A percentile compares a stretch with the other conserved stretches of the same genome.
Evolutionary conservation across 202 grass and related monocot genomes (phyloP).

Genomic region (Panicum virgatum): DNA sequence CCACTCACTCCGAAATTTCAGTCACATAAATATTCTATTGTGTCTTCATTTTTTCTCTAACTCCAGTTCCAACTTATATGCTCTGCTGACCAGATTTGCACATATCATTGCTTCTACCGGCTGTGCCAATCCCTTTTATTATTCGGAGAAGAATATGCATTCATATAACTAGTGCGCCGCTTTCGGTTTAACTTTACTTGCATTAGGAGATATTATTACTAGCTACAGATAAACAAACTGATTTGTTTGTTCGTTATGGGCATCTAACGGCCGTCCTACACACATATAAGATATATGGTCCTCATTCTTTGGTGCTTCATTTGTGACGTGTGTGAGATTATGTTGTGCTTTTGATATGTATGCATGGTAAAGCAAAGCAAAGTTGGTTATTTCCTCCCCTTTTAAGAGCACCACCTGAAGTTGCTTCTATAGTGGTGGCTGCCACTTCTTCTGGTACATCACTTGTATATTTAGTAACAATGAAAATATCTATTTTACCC

Average conservation of each 20-base stretch:
- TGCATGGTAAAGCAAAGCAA: not conserved
- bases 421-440: slow-evolving; percentile 1
- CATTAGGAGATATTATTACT: not conserved
- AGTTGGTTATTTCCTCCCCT: not conserved
- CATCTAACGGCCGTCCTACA: slow-evolving; percentile 22
- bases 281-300: not conserved
- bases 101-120: not conserved
- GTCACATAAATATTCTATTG: not conserved
- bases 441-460: not conserved
- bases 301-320: not conserved
- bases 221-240: not conserved
- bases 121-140: not conserved
- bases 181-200: slow-evolving; percentile 24
- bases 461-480: not conserved
- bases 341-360: not conserved
- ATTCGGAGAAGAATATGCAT: not conserved
- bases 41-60: not conserved
- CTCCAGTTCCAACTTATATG: not conserved
- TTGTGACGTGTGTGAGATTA: not conserved
- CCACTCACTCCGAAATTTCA: not conserved
- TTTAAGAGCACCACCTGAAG: not conserved
- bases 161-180: not conserved
- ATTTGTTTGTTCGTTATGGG: slow-evolving; percentile 15
- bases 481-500: not conserved
- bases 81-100: slow-evolving; percentile 19